A percentile compares a stretch with the other conserved stretches of the same genome.
Evolutionary conservation across 2,329 filamentous ascomycete genomes (phyloP).

Genomic region (Chalara sp.): DNA sequence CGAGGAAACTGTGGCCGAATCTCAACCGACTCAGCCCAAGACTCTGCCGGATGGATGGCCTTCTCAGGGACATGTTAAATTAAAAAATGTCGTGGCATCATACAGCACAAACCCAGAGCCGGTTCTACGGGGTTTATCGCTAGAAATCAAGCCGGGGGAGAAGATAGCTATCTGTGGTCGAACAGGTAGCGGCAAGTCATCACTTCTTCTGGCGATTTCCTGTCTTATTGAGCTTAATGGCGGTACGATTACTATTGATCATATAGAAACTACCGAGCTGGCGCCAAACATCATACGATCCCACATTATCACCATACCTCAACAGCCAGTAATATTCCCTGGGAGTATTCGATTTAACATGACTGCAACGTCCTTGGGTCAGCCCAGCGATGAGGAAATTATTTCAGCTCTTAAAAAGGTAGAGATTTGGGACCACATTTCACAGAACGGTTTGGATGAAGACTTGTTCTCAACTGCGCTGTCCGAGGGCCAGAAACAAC

Average conservation of each 20-base stretch:
- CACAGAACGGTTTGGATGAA: neutral
- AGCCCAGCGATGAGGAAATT: neutral
- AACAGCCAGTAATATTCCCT: neutral
- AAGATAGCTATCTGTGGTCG: neutral
- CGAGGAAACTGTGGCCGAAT: neutral
- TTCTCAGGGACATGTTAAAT: conserved; percentile 22
- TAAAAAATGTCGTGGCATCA: conserved; percentile 13
- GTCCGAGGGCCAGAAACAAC: neutral
- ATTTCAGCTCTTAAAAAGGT: neutral
- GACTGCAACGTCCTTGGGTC: neutral
- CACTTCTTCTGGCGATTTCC: neutral
- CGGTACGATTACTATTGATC: neutral
- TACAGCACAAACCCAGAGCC: neutral
- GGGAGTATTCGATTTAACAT: neutral
- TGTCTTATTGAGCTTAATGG: neutral
- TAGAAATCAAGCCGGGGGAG: neutral
- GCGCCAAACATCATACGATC: neutral
- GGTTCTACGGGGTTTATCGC: neutral
- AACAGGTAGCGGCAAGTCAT: neutral
- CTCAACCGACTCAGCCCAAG: neutral
- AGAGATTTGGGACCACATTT: neutral
- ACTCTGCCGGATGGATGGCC: conserved; percentile 6
- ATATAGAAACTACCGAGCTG: neutral
- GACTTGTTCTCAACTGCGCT: neutral
- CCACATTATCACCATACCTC: neutral